Evolutionary conservation across 73 alveolate species (phyloP), one percentile per base, ranked within the genome.

Genomic region (Effrenium voratum): DNA sequence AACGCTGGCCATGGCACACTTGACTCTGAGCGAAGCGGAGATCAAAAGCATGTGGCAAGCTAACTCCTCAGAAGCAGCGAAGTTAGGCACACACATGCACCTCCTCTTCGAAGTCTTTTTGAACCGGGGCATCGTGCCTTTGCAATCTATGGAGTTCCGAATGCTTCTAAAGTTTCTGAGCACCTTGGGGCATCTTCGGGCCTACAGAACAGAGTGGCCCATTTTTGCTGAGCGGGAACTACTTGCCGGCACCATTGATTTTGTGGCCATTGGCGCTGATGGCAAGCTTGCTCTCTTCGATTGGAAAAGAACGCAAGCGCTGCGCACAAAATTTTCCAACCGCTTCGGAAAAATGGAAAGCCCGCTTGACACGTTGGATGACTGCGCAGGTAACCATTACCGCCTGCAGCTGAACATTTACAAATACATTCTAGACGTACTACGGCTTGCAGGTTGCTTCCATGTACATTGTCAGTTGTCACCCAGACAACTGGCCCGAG

Each of bases 371-470:
- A 47, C 63, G n/a, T 4, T 88, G 70, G 63, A 70, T 0, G 96
- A 88, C 63, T 88, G 96, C 55, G 86, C 82, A 28, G 96, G 96
- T 6, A 30, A 28, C 40, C 96, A 88, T 2, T 63, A 88, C 96
- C 43, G 96, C 26, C 73, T 88, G 15, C 96, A 88, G 45, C 55
- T 88, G 8, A 88, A 88, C 75, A 79, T 55, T 12, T 88, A 88
- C 55, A 28, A 57, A 16, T 88, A 50, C 44, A 43, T 88, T 32
- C 41, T 88, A 88, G 41, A 43, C 34, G n/a, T 88, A 88, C 46
- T 88, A 88, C 46, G 40, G 38, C 43, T n/a, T 38, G 49, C 26
- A 13, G 2, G 96, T 88, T 8, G 0, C 36, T n/a, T 38, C 15
- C 45, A 88, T 88, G 96, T 26, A 59, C 16, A 75, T 66, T 16